Base-by-base conservation (phyloP, 352 stramenopile genomes). In the Blastocystis sp. region DNA sequence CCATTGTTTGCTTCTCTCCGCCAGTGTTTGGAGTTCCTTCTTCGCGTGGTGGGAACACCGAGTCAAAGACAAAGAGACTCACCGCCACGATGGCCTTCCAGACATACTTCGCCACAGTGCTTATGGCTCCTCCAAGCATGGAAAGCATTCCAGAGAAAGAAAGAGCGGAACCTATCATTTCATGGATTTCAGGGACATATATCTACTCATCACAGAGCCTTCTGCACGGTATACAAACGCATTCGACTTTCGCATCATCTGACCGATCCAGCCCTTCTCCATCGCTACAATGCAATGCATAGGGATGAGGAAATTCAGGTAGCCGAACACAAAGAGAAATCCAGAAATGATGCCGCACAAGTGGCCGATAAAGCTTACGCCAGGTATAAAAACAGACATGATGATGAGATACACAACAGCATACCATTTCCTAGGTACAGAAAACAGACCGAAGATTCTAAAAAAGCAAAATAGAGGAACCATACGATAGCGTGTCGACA, bases 361-460 rank as follows among this genome's bases (percentile, higher is more conserved):
- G 26, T 85, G 73, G 34, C 73, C 73, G 30, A 68, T 69, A 43
- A 85, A 85, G 26, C 73, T 85, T 50, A 85, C 73, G 26, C 73
- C 73, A 30, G 73, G 73, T 13, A 85, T 66, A 65, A 85, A 24
- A 5, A 85, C 73, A 68, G 73, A 85, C 73, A 85, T 85, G n/a
- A 85, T 24, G 47, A 85, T 69, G 24, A 85, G 56, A 43, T 85
- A 85, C 20, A 85, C 53, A n/a, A 85, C 24, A 45, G 73, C 73
- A 34, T 69, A 85, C 73, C 73, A 85, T 43, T 85, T 85, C 20
- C 73, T 13, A n/a, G 73, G 73, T 5, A 85, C 73, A 9, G 53
- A 66, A 24, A 85, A 53, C 4, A 85, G 43, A n/a, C 73, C 73
- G 30, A 85, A 85, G 30, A 85, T 68, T 41, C 73, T 85, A 68